phyloP scores from a whole-genome alignment of 2,329 filamentous ascomycete genomes.

The Trichoderma pleuroti region DNA sequence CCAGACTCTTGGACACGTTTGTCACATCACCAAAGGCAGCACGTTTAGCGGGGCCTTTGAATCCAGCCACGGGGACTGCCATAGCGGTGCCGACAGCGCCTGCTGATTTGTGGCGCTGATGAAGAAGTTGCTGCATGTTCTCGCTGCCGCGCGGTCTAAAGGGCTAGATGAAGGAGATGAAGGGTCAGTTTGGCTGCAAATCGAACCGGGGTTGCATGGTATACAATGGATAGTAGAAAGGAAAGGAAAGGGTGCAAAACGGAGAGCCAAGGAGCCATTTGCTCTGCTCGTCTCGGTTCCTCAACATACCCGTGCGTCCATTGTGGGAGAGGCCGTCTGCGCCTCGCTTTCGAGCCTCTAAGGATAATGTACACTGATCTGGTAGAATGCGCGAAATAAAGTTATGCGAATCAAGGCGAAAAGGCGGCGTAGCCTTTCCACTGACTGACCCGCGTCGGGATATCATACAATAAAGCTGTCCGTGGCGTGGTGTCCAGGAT shows the following conservation, averaged over 20 bases:
- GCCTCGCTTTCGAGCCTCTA: slow-evolving; percentile 19
- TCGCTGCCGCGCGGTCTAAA: slow-evolving; percentile 47
- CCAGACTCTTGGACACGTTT: slow-evolving; percentile 53
- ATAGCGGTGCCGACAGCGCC: slow-evolving; percentile 47
- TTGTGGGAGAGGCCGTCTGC: slow-evolving; percentile 25
- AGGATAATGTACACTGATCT: slow-evolving; percentile 21
- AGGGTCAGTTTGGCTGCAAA: not conserved
- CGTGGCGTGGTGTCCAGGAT: slow-evolving; percentile 2
- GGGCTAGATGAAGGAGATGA: slow-evolving; percentile 31
- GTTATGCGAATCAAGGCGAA: slow-evolving; percentile 15
- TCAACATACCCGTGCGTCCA: slow-evolving; percentile 37
- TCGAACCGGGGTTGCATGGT: not conserved
- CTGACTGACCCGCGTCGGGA: slow-evolving; percentile 16
- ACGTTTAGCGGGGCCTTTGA: slow-evolving; percentile 60
- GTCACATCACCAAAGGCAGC: slow-evolving; percentile 80
- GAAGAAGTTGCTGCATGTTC: slow-evolving; percentile 55
- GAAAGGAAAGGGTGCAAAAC: not conserved
- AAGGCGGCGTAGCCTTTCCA: slow-evolving; percentile 12
- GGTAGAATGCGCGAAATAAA: slow-evolving; percentile 25
- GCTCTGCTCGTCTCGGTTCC: not conserved
- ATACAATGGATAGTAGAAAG: not conserved
- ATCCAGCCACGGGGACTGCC: slow-evolving; percentile 27
- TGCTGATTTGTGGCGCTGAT: slow-evolving; percentile 80
- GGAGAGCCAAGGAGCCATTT: not conserved
- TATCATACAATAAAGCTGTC: slow-evolving; percentile 21